Conservation (phyloP, 352 stramenopile genomes). For the Globisporangium barbulae region DNA sequence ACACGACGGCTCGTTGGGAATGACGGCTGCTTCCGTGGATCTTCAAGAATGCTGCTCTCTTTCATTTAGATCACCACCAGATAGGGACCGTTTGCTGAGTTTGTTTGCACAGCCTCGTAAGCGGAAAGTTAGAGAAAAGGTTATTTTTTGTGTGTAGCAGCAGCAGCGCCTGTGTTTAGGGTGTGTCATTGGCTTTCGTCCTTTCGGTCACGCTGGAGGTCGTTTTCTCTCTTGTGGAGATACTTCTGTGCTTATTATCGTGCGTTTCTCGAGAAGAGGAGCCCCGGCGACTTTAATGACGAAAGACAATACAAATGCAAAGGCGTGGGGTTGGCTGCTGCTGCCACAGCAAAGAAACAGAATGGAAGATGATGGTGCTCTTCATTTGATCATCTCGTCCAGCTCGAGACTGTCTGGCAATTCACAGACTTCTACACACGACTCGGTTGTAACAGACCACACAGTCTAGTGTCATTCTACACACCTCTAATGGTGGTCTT, state of each 20-base stretch:
- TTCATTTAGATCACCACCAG: slow-evolving; percentile 50
- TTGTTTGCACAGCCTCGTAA: slow-evolving; percentile 28
- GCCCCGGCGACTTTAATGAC: neutral
- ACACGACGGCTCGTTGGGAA: neutral
- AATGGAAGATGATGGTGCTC: neutral
- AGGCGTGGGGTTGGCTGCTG: neutral
- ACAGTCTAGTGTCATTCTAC: neutral
- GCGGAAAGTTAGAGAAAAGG: slow-evolving; percentile 72
- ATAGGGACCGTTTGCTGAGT: slow-evolving; percentile 62
- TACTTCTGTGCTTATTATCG: neutral
- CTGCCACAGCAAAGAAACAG: neutral
- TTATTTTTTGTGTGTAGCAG: slow-evolving; percentile 23
- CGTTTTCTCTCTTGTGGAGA: neutral
- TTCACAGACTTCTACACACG: neutral
- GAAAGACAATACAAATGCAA: slow-evolving; percentile 1
- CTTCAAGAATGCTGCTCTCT: slow-evolving; percentile 32
- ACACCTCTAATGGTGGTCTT: neutral
- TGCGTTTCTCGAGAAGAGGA: neutral
- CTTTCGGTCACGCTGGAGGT: neutral
- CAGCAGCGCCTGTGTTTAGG: neutral
- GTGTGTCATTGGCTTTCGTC: neutral
- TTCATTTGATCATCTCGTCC: neutral
- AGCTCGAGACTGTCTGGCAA: neutral
- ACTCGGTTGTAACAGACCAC: neutral
- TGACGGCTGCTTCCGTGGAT: slow-evolving; percentile 4